Percentiles rank a stretch among this genome's conserved stretches.
phyloP scores from a whole-genome alignment of 2,329 filamentous ascomycete species.

The Aschersonia sp. region DNA sequence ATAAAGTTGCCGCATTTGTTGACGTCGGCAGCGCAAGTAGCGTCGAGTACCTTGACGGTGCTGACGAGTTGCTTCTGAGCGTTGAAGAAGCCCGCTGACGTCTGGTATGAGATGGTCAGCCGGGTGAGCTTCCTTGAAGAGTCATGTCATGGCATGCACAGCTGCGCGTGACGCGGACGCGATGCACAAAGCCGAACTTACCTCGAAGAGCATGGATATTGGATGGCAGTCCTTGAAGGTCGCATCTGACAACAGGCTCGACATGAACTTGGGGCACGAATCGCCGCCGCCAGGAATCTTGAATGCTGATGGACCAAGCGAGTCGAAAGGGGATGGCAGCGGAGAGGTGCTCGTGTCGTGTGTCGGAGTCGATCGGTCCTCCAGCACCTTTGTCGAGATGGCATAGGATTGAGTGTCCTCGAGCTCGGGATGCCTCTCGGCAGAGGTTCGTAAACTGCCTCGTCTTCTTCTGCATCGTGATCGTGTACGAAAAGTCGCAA shows the following conservation, averaged over 20 bases:
- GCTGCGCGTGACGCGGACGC: no score
- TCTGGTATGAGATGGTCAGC: constrained; percentile 30
- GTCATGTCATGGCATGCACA: no score
- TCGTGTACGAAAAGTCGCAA: neutral
- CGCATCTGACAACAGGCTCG: constrained; percentile 46
- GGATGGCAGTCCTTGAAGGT: constrained; percentile 66
- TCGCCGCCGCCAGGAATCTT: constrained; percentile 29
- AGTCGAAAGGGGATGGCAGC: constrained; percentile 55
- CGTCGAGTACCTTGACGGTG: constrained; percentile 67
- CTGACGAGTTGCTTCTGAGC: constrained; percentile 55
- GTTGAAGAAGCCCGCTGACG: constrained; percentile 74
- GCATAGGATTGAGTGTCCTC: neutral
- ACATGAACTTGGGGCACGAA: constrained; percentile 54
- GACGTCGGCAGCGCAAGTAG: constrained; percentile 57
- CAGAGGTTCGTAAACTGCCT: neutral
- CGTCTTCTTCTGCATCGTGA: neutral
- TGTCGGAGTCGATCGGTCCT: neutral
- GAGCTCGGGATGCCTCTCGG: neutral
- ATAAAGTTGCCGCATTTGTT: constrained; percentile 53
- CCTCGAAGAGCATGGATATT: constrained; percentile 70
- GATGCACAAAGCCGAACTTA: constrained; percentile 21
- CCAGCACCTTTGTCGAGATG: neutral
- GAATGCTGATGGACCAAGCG: constrained; percentile 48
- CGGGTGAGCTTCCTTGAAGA: neutral
- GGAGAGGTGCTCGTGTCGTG: constrained; percentile 10